These are phyloP conservation scores for Limnanthes douglasii DNA, from an alignment of 345 rosid species.

Conservation along the genomic window DNA sequence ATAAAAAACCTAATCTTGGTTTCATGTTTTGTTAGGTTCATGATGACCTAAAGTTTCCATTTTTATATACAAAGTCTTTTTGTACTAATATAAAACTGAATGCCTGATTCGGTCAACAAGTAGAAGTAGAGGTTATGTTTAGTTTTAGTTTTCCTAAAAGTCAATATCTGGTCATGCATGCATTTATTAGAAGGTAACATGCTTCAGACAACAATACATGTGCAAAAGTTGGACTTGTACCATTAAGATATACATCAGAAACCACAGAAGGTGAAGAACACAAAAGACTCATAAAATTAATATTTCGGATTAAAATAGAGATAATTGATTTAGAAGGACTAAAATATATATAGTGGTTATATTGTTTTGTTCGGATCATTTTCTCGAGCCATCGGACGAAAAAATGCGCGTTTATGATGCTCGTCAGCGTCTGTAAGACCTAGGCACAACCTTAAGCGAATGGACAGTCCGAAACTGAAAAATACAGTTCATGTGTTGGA, in stretches of 20 bases:
- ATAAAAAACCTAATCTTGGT: not conserved
- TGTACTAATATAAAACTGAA: slow-evolving; percentile 7
- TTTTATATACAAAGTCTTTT: too few species aligned
- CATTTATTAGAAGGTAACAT: slow-evolving; percentile 54
- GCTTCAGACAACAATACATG: slow-evolving; percentile 57
- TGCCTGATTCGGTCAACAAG: slow-evolving; percentile 38
- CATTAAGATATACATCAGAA: slow-evolving; percentile 5
- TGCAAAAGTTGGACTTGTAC: slow-evolving; percentile 20
- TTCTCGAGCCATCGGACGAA: too few species aligned
- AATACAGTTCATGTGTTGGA: too few species aligned
- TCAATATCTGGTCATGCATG: slow-evolving; percentile 36
- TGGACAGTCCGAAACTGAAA: too few species aligned
- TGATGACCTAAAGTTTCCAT: slow-evolving; percentile 11
- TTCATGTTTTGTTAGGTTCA: slow-evolving; percentile 5
- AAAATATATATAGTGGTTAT: too few species aligned
- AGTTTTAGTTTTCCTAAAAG: slow-evolving; percentile 16
- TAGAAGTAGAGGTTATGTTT: slow-evolving; percentile 13
- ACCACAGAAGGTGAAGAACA: slow-evolving; percentile 5
- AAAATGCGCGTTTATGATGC: too few species aligned
- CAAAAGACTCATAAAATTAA: too few species aligned
- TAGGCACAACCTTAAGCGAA: too few species aligned
- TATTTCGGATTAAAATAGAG: too few species aligned
- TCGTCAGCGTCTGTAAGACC: too few species aligned
- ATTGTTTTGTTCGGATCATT: too few species aligned
- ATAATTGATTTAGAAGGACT: too few species aligned